Percentiles rank a stretch among this genome's conserved stretches.
These are phyloP conservation scores for Tolypocladium album DNA, from an alignment of 2,329 filamentous ascomycete genomes.

Conservation along the genomic window DNA sequence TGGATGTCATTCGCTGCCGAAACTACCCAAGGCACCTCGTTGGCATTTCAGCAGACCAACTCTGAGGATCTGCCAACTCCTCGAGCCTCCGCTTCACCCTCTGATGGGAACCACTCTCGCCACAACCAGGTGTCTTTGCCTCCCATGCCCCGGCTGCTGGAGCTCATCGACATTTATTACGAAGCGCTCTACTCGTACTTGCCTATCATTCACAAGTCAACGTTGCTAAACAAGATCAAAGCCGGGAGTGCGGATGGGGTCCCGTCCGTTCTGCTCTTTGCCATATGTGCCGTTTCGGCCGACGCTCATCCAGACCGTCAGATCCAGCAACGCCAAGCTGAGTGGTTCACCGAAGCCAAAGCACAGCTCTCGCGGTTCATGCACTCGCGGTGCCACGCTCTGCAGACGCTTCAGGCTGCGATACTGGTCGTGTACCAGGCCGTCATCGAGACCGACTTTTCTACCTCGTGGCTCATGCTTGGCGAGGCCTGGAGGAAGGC, in stretches of 20 bases:
- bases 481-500: constrained; percentile 14
- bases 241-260: not conserved
- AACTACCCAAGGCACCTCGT: not conserved
- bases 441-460: constrained; percentile 8
- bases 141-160: constrained; percentile 3
- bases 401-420: constrained; percentile 11
- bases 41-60: not conserved
- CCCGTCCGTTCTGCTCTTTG: constrained; percentile 5
- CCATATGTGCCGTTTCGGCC: constrained; percentile 10
- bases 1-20: not conserved
- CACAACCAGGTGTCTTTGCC: constrained; percentile 1
- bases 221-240: not conserved
- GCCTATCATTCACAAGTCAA: constrained; percentile 10
- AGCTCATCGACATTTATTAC: constrained; percentile 11
- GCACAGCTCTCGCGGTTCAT: constrained; percentile 6
- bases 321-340: constrained; percentile 7
- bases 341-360: constrained; percentile 11
- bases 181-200: constrained; percentile 10
- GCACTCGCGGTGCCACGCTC: constrained; percentile 4
- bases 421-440: constrained; percentile 11
- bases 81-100: not conserved
- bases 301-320: constrained; percentile 7
- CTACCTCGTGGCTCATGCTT: constrained; percentile 9
- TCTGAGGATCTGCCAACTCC: not conserved
- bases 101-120: not conserved